Evolutionary conservation across 1,139 yeast species (phyloP).

Genomic region (Blastobotrys proliferans): DNA sequence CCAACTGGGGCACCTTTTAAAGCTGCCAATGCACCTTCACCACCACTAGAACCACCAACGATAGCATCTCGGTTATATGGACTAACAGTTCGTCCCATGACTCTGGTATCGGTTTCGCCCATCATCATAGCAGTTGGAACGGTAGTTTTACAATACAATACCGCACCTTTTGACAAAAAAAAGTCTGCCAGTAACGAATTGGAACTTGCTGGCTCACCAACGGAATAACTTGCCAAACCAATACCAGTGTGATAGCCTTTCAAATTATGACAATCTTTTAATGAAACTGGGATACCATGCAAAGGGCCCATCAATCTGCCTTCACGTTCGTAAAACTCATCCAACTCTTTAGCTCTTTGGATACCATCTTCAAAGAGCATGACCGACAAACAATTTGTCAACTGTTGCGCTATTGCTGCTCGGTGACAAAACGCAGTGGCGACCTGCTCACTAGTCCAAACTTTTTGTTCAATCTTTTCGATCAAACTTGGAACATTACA

Average conservation of each 20-base stretch:
- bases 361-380: slow-evolving; percentile 42
- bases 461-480: background rate
- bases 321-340: slow-evolving; percentile 44
- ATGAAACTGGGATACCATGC: slow-evolving; percentile 72
- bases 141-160: slow-evolving; percentile 49
- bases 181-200: slow-evolving; percentile 18
- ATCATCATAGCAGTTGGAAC: background rate
- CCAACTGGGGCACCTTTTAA: slow-evolving; percentile 46
- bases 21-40: slow-evolving; percentile 52
- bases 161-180: slow-evolving; percentile 47
- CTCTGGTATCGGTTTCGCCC: slow-evolving; percentile 1
- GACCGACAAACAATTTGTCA: slow-evolving; percentile 40
- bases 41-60: slow-evolving; percentile 58
- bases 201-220: slow-evolving; percentile 26
- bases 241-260: slow-evolving; percentile 38
- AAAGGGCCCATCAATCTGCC: slow-evolving; percentile 70
- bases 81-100: slow-evolving; percentile 40
- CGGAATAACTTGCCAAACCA: slow-evolving; percentile 40
- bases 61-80: slow-evolving; percentile 43
- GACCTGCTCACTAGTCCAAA: slow-evolving; percentile 10
- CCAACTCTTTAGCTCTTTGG: slow-evolving; percentile 49
- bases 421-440: slow-evolving; percentile 45
- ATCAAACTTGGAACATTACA: background rate
- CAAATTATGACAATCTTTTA: slow-evolving; percentile 66
- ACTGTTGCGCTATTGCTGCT: slow-evolving; percentile 55